Percentiles rank a stretch among this genome's conserved stretches.
phyloP scores from a whole-genome alignment of 805 yeast species.

The Lipomyces yamadae region DNA sequence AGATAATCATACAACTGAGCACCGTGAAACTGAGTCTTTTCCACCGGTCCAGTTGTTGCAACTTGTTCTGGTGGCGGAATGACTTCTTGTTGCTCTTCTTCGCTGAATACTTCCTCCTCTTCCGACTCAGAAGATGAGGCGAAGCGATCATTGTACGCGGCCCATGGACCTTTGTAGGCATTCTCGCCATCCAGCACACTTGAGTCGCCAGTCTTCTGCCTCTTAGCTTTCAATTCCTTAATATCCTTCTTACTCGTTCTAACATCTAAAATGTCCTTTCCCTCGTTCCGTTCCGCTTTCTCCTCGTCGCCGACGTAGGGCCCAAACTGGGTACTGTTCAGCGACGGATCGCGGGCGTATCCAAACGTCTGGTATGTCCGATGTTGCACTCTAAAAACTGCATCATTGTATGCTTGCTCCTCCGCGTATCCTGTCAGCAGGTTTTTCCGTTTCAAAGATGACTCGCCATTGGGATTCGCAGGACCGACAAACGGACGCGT shows the following conservation, averaged over 20 bases:
- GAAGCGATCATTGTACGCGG: conserved; percentile 49
- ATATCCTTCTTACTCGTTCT: conserved; percentile 44
- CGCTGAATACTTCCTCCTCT: conserved; percentile 40
- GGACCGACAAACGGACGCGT: conserved; percentile 35
- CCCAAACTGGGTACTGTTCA: conserved; percentile 14
- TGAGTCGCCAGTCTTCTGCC: conserved; percentile 51
- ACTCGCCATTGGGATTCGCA: conserved; percentile 30
- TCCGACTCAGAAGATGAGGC: conserved; percentile 37
- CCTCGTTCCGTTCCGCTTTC: conserved; percentile 38
- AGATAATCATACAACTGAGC: conserved; percentile 54
- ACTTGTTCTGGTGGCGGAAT: conserved; percentile 23
- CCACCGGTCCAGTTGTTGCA: conserved; percentile 20
- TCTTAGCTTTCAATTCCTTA: conserved; percentile 45
- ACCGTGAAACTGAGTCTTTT: conserved; percentile 48
- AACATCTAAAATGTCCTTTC: conserved; percentile 41
- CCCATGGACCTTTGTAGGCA: conserved; percentile 70
- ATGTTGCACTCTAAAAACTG: conserved; percentile 51
- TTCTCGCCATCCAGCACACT: conserved; percentile 49
- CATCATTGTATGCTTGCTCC: conserved; percentile 49
- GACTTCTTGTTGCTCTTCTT: conserved; percentile 39
- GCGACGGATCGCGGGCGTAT: conserved; percentile 44
- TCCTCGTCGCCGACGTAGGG: conserved; percentile 38
- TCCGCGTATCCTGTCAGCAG: conserved; percentile 44
- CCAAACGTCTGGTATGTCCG: conserved; percentile 47
- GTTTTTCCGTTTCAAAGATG: conserved; percentile 41